Percentiles rank a stretch among this genome's conserved stretches.
These are phyloP conservation scores for Phytophthora hybrid DNA, from an alignment of 352 stramenopile species.

Conservation along the genomic window DNA sequence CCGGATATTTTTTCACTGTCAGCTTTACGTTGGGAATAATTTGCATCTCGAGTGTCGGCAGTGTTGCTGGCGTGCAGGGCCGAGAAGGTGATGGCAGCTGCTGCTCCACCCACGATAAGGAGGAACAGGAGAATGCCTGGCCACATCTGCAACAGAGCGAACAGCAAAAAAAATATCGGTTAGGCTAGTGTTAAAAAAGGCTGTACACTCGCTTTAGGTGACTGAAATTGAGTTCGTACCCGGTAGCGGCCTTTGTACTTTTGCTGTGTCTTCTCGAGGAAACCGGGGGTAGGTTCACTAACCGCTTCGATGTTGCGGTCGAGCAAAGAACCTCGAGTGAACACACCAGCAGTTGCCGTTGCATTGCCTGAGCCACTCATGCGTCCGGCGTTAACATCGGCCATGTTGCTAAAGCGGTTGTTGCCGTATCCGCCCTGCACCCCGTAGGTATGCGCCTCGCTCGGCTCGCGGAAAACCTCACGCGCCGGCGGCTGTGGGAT, in stretches of 20 bases:
- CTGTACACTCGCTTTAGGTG: conserved; percentile 8
- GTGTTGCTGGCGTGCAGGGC: conserved; percentile 32
- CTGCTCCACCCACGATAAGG: conserved; percentile 41
- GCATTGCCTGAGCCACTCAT: conserved; percentile 13
- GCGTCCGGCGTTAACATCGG: not conserved
- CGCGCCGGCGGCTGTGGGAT: conserved; percentile 29
- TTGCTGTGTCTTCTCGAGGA: conserved; percentile 32
- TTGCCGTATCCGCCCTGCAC: conserved; percentile 1
- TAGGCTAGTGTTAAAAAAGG: not conserved
- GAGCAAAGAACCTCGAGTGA: conserved; percentile 54
- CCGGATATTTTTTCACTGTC: conserved; percentile 29
- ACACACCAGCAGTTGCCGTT: conserved; percentile 29
- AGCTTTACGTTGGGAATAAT: conserved; percentile 38
- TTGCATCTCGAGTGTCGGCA: conserved; percentile 24
- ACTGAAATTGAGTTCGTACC: conserved; percentile 26
- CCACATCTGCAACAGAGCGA: conserved; percentile 41
- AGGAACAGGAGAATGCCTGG: conserved; percentile 53
- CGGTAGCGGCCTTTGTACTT: conserved; percentile 68
- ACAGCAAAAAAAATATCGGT: conserved; percentile 3
- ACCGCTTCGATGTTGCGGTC: conserved; percentile 62
- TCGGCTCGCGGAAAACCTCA: conserved; percentile 34
- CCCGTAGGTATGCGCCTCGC: conserved; percentile 26
- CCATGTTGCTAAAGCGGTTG: conserved; percentile 22
- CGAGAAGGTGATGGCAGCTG: conserved; percentile 42
- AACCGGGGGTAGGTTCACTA: conserved; percentile 23